A percentile compares a stretch with the other conserved stretches of the same genome.
Evolutionary conservation across 306 rosid genomes (phyloP).

Genomic region (Quercus rubra): DNA sequence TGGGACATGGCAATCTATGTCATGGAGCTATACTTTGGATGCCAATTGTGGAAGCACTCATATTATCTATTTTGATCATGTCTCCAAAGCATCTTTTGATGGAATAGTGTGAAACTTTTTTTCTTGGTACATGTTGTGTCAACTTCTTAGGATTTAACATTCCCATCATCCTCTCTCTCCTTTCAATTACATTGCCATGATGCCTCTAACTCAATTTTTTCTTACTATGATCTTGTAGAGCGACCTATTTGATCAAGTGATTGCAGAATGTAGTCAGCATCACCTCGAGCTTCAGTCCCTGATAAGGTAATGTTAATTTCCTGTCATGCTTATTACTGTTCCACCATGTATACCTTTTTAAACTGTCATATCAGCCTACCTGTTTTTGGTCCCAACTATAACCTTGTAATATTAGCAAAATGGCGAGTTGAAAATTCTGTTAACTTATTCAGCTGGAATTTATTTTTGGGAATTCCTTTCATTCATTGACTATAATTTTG

Average conservation of each 20-base stretch:
- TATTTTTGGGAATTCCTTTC: background rate
- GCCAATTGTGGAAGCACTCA: background rate
- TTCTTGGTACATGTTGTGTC: background rate
- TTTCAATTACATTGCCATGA: background rate
- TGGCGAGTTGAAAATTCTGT: background rate
- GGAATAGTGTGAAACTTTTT: background rate
- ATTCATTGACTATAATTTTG: background rate
- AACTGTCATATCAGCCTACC: background rate
- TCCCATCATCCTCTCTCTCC: background rate
- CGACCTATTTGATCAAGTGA: constrained; percentile 42
- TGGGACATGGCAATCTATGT: constrained; percentile 2
- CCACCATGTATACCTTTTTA: too few relatives aligned
- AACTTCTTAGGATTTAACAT: background rate
- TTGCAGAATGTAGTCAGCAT: constrained; percentile 50
- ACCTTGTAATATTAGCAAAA: background rate
- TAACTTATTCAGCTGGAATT: background rate
- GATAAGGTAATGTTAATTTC: constrained; percentile 34
- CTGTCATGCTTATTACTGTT: background rate
- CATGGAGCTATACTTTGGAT: background rate
- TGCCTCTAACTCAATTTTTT: background rate
- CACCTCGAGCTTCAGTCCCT: constrained; percentile 44
- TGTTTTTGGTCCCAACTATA: background rate
- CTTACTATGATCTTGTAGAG: constrained; percentile 29
- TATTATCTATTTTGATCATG: background rate
- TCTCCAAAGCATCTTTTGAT: background rate